Percentiles rank a stretch among this genome's conserved stretches.
These are phyloP conservation scores for Sugiyamaella novakii DNA, from an alignment of 1,139 yeast species.

Conservation along the genomic window DNA sequence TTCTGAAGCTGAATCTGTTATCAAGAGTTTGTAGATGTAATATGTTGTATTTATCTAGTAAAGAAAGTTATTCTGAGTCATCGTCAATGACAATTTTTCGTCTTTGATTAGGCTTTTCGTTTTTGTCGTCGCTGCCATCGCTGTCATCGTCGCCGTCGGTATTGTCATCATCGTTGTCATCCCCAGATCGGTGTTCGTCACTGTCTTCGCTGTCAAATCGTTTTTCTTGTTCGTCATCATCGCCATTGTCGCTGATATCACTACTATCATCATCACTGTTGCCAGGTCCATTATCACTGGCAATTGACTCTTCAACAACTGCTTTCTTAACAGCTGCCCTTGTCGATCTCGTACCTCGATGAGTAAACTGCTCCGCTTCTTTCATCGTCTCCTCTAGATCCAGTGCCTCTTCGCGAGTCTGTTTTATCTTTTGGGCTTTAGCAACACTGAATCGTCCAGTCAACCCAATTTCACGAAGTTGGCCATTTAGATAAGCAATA, in stretches of 20 bases:
- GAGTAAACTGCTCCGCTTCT: conserved; percentile 26
- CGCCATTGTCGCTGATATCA: conserved; percentile 2
- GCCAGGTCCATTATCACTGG: conserved; percentile 13
- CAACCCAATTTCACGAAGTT: conserved; percentile 35
- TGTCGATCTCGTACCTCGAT: conserved; percentile 8
- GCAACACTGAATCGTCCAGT: conserved; percentile 36
- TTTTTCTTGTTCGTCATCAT: no score
- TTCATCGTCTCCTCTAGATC: conserved; percentile 37
- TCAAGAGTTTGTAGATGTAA: conserved; percentile 35
- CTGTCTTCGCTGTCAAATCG: no score
- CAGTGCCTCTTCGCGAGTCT: conserved; percentile 43
- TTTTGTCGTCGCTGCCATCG: neutral
- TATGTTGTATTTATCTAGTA: neutral
- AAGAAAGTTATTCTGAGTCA: conserved; percentile 11
- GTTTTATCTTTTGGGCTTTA: conserved; percentile 45
- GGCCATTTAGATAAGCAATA: conserved; percentile 29
- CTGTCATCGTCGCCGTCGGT: neutral
- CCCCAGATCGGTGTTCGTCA: no score
- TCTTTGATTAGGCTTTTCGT: conserved; percentile 14
- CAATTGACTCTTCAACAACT: neutral
- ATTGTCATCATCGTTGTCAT: no score
- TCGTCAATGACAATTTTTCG: conserved; percentile 19
- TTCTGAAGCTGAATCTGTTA: conserved; percentile 53
- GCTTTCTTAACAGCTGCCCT: conserved; percentile 1
- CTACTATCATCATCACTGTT: conserved; percentile 25